Evolutionary conservation across 495 filamentous ascomycete species (phyloP), one percentile per base, ranked within the genome.

Genomic region (Xylaria longipes): DNA sequence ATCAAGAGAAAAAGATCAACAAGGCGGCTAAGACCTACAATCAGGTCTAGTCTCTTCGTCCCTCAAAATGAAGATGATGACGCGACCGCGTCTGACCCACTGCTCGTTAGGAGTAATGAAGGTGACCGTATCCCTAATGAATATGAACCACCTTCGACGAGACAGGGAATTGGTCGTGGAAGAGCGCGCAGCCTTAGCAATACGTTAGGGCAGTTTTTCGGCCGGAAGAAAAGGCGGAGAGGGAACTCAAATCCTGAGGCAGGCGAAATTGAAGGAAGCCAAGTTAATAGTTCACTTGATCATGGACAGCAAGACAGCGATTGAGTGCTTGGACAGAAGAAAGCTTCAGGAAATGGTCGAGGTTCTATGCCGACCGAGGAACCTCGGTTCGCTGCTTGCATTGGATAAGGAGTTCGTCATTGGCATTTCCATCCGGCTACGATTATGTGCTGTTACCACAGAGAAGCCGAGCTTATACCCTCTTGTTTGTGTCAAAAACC

Each of bases 151-250:
- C 60, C 69, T 22, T 66, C 62, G 39, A 64, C 11, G 25, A 61
- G 64, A 3, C 66, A 71, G 9, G 76, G 71, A 52, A 73, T 69
- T 43, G 56, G 77, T 22, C 75, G 80, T 22, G 79, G 79, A 29
- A 73, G 84, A 35, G 82, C 86, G 35, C 79, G 86, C 66, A 88
- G 85, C 76, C 68, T 88, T 41, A 88, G 86, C 67, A 82, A 82
- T 61, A 85, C 85, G 15, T 69, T 88, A 3, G 82, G 85, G 22
- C 82, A 83, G 45, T 75, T 87, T 41, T 82, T 87, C 70, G 73
- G 78, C 4, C 71, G 72, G 25, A 79, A 73, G 31, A 77, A 70
- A 63, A 72, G 74, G 62, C 70, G 72, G 64, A 71, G 70, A 64
- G 58, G 75, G 25, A 71, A 45, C 29, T 74, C 72, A 29, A 74